Conservation (phyloP, 768 basidiomycete species). For the Mrakia gelida region DNA sequence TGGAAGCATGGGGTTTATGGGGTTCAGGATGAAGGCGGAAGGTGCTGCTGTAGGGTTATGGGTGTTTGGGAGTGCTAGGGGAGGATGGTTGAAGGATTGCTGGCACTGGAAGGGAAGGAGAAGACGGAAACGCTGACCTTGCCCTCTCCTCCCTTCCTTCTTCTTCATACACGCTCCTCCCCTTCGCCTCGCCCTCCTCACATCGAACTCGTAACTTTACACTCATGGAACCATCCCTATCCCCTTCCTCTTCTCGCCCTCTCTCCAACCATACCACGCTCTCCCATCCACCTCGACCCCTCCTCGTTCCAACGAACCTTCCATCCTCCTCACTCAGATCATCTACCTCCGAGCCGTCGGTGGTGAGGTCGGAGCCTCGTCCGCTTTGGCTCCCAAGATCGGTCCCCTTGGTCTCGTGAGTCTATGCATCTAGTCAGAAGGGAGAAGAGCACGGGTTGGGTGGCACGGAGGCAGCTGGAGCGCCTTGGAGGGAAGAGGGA, state of each 20-base stretch:
- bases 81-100: neutral
- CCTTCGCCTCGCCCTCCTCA: neutral
- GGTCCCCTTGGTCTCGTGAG: conserved; percentile 98
- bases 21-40: neutral
- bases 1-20: neutral
- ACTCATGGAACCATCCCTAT: neutral
- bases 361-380: conserved; percentile 98
- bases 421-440: conserved; percentile 25
- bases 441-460: neutral
- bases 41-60: neutral
- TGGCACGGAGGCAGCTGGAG: neutral
- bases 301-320: neutral
- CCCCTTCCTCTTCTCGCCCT: neutral
- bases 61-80: neutral
- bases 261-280: neutral
- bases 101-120: neutral
- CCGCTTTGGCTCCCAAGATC: conserved; percentile 98
- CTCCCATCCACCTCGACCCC: neutral
- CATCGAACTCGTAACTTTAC: neutral
- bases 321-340: conserved; percentile 49
- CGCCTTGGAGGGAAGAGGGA: neutral
- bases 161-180: neutral
- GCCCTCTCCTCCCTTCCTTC: neutral
- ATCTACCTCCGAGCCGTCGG: conserved; percentile 98
- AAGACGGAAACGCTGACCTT: conserved; percentile 11